phyloP scores from a whole-genome alignment of 2,329 filamentous ascomycete genomes.

The Fusarium sp. region DNA sequence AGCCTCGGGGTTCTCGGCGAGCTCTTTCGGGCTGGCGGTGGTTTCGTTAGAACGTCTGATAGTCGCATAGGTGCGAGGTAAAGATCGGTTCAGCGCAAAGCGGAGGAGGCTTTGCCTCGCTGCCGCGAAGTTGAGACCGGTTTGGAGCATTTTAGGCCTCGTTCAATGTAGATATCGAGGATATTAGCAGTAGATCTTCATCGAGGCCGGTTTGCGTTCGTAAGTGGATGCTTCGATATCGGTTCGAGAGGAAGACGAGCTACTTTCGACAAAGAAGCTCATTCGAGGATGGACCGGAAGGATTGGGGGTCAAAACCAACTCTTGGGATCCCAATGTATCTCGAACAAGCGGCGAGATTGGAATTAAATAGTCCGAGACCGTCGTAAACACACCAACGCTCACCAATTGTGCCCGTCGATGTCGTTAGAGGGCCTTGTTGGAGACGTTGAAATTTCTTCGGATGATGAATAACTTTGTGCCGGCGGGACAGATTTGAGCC shows the following conservation, averaged over 20 bases:
- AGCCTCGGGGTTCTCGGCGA: constrained; percentile 41
- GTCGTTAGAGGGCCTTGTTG: constrained; percentile 24
- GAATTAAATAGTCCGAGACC: constrained; percentile 18
- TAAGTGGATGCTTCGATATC: constrained; percentile 27
- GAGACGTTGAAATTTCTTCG: constrained; percentile 46
- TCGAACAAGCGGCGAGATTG: constrained; percentile 7
- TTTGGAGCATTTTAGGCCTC: constrained; percentile 47
- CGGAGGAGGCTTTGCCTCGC: constrained; percentile 46
- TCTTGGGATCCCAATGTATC: constrained; percentile 16
- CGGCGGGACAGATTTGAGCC: constrained; percentile 19
- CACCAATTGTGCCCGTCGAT: constrained; percentile 29
- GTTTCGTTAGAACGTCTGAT: constrained; percentile 36
- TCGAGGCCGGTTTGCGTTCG: constrained; percentile 17
- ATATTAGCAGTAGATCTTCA: constrained; percentile 24
- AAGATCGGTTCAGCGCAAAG: constrained; percentile 43
- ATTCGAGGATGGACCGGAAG: constrained; percentile 1
- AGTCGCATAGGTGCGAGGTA: constrained; percentile 49
- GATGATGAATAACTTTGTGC: constrained; percentile 44
- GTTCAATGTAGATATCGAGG: background rate
- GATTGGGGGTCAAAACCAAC: constrained; percentile 18
- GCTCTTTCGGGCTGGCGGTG: constrained; percentile 38
- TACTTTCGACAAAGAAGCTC: constrained; percentile 23
- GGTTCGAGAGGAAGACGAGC: constrained; percentile 24
- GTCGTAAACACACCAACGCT: constrained; percentile 34
- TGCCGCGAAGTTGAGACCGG: constrained; percentile 46